Base-by-base conservation (phyloP, 768 basidiomycete species). In the Leccinum variicolor region DNA sequence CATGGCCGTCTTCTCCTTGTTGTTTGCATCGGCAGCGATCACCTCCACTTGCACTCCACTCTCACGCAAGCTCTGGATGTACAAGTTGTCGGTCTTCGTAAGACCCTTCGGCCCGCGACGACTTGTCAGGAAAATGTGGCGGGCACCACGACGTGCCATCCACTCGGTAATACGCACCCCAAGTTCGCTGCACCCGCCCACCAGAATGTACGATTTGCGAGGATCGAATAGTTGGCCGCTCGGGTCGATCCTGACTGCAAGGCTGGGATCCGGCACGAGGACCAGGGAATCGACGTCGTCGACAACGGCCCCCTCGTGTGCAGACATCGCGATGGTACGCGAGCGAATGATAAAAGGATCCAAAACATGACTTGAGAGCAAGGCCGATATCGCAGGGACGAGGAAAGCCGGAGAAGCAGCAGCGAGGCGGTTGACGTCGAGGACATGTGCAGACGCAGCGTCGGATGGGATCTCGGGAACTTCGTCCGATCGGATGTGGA, bases 121-220 rank as follows among this genome's bases (percentile, higher is more conserved):
- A 54, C 64, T 65, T 14, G 74, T 71, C 43, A 74, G 36, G 56
- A 74, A 65, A 25, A 74, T 58, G 25, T 69, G 68, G 23, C 71
- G 68, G 39, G 74, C 73, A 39, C 72, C 72, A 8, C 58, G 73
- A 17, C 61, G 57, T 5, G 57, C 66, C 73, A 74, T 75, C 73
- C 73, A 74, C 26, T 70, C 63, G 5, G 73, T 63, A 15, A 74
- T 63, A 28, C 64, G 64, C 11, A 65, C 64, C n/a, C 64, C 64
- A 11, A 65, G 65, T 11, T 65, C 64, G 13, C 64, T 65, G 26
- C 64, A 63, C 13, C 64, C 64, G 15, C 64, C 64, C 4, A 65
- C 50, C 3, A 65, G 64, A 3, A 65, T 52, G 49, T 66, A 65
- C 7, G 64, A 65, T 28, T 65, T 65, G 61, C 64, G 63, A 19